phyloP scores from a whole-genome alignment of 2,329 filamentous ascomycete species.

The Alternaria panax region DNA sequence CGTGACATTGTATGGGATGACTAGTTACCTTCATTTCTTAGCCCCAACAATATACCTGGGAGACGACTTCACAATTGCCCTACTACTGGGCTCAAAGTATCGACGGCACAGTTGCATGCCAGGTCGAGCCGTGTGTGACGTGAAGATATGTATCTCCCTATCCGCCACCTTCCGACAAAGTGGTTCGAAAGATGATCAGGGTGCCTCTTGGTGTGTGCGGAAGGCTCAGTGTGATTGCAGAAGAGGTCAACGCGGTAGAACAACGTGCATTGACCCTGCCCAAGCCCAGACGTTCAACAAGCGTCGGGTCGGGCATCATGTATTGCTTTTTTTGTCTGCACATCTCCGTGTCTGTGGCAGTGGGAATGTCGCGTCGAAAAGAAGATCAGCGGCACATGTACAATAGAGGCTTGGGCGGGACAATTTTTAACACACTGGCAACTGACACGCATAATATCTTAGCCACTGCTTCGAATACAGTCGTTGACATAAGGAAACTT shows the following conservation, averaged over 20 bases:
- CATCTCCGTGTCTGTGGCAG: background rate
- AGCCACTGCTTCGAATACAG: background rate
- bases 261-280: background rate
- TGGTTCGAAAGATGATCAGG: background rate
- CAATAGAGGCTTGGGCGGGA: background rate
- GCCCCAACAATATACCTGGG: background rate
- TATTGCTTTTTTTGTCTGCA: background rate
- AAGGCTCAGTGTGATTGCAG: conserved; percentile 16
- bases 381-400: background rate
- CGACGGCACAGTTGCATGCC: conserved; percentile 10
- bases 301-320: background rate
- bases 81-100: background rate
- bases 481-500: background rate
- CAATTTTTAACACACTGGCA: background rate
- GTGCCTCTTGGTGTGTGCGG: conserved; percentile 6
- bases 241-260: conserved; percentile 4
- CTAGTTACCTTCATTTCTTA: background rate
- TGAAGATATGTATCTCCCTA: conserved; percentile 6
- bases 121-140: conserved; percentile 5
- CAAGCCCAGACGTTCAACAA: background rate
- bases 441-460: background rate
- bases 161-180: background rate
- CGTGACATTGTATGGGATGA: background rate
- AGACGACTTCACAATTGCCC: background rate
- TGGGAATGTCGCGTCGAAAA: background rate